A percentile compares a stretch with the other conserved stretches of the same genome.
Evolutionary conservation across 2,329 filamentous ascomycete genomes (phyloP).

Genomic region (Aureobasidium sp.): DNA sequence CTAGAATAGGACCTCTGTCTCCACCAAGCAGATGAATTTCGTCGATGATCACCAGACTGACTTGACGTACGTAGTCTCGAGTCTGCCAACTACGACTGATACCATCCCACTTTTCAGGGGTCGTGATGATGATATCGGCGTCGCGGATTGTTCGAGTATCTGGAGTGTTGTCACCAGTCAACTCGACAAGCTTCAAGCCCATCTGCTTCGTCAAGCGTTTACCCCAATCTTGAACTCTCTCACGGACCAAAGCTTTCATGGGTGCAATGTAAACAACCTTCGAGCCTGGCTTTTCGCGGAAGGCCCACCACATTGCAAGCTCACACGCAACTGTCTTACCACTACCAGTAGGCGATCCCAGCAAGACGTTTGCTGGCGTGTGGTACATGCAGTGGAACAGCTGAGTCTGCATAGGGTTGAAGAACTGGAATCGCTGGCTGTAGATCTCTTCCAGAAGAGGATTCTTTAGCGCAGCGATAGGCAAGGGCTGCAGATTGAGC

Average conservation of each 20-base stretch:
- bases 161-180: slow-evolving; percentile 96
- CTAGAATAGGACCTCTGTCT: slow-evolving; percentile 91
- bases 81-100: slow-evolving; percentile 99
- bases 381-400: slow-evolving; percentile 97
- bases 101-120: slow-evolving; percentile 99
- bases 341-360: slow-evolving; percentile 93
- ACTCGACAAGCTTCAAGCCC: slow-evolving; percentile 83
- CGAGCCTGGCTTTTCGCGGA: slow-evolving; percentile 84
- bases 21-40: slow-evolving; percentile 97
- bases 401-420: slow-evolving; percentile 99
- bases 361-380: slow-evolving; percentile 80
- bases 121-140: slow-evolving; percentile 96
- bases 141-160: slow-evolving; percentile 93
- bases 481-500: slow-evolving; percentile 81
- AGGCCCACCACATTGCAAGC: slow-evolving; percentile 99
- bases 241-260: slow-evolving; percentile 96
- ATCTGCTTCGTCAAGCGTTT: slow-evolving; percentile 72
- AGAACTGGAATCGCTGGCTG: slow-evolving; percentile 80
- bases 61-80: slow-evolving; percentile 88
- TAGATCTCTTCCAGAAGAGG: slow-evolving; percentile 83
- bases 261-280: slow-evolving; percentile 99
- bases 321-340: slow-evolving; percentile 96
- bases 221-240: slow-evolving; percentile 93
- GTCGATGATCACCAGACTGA: slow-evolving; percentile 94
- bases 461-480: slow-evolving; percentile 81